These are phyloP conservation scores for Knoxia roxburghii DNA, from an alignment of 257 asterid genomes.

Conservation along the genomic window DNA sequence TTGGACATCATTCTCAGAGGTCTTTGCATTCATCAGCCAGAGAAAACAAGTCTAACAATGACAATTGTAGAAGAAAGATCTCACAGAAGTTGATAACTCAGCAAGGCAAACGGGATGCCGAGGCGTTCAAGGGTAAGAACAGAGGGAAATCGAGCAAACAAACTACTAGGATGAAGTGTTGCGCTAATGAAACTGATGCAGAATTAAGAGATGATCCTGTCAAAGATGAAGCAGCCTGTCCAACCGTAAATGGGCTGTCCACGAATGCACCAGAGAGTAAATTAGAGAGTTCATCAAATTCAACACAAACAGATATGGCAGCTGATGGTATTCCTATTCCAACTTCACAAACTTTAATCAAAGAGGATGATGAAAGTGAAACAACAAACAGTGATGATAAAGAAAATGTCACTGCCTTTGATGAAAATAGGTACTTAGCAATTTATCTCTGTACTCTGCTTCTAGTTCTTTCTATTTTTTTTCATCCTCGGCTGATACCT, in stretches of 20 bases:
- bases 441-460: neutral
- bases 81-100: conserved; percentile 17
- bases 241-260: conserved; percentile 12
- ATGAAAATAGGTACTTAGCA: conserved; percentile 59
- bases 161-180: conserved; percentile 8
- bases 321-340: conserved; percentile 22
- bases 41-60: conserved; percentile 26
- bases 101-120: conserved; percentile 12
- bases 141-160: conserved; percentile 17
- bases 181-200: conserved; percentile 8
- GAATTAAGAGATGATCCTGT: conserved; percentile 14
- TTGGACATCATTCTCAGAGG: conserved; percentile 14
- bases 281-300: neutral
- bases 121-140: conserved; percentile 19
- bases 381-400: conserved; percentile 48
- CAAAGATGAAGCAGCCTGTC: conserved; percentile 22
- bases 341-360: conserved; percentile 16
- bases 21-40: conserved; percentile 22
- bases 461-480: neutral
- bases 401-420: conserved; percentile 62
- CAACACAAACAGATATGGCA: conserved; percentile 9
- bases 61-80: conserved; percentile 24
- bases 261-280: conserved; percentile 18
- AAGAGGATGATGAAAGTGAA: conserved; percentile 25
- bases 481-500: conserved; percentile 3